phyloP scores from a whole-genome alignment of 2,329 filamentous ascomycete species.

The Thermothelomyces thermophilus region DNA sequence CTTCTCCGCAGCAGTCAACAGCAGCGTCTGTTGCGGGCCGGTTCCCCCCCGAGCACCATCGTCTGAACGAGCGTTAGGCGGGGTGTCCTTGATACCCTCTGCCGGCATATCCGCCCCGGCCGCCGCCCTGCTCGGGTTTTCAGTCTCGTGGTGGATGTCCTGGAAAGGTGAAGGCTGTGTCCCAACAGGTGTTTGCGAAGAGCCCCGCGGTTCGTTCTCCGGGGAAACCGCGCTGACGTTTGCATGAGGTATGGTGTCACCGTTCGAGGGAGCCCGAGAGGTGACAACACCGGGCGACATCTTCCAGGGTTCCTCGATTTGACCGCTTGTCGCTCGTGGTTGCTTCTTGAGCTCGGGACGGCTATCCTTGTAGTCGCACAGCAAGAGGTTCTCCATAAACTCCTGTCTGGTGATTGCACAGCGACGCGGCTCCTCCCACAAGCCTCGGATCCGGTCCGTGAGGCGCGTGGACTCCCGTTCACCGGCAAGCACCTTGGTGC shows the following conservation, averaged over 20 bases:
- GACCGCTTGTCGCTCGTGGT: neutral
- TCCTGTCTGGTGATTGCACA: neutral
- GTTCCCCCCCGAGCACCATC: neutral
- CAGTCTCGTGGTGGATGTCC: no score
- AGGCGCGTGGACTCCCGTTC: neutral
- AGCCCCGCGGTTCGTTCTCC: no score
- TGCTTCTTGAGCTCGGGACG: neutral
- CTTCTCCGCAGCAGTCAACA: neutral
- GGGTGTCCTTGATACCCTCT: neutral
- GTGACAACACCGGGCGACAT: no score
- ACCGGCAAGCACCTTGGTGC: neutral
- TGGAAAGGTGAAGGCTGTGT: no score
- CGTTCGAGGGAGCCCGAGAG: no score
- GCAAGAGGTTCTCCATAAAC: neutral
- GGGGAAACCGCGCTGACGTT: no score
- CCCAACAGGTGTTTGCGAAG: no score
- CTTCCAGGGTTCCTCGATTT: no score
- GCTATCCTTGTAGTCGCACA: neutral
- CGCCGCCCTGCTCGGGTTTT: no score
- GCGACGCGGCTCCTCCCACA: slow-evolving; percentile 4
- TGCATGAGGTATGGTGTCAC: no score
- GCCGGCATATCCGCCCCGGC: neutral
- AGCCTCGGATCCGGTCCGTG: neutral
- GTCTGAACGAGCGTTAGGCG: neutral
- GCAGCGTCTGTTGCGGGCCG: neutral